Evolutionary conservation across 805 yeast species (phyloP).

Genomic region (Teunomyces funiuensis): DNA sequence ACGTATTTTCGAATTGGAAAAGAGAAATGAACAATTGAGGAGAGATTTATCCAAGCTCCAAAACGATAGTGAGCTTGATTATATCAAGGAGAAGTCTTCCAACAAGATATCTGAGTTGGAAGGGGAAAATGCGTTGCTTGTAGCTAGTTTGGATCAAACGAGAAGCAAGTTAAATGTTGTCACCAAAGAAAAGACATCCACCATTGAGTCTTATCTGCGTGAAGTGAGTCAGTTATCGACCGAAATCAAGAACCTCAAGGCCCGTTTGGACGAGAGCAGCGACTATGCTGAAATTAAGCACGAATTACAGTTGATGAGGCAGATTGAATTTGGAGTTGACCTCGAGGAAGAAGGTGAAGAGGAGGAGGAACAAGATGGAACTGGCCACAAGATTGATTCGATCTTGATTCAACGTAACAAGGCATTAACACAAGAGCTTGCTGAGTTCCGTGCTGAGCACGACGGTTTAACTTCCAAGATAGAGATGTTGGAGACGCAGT

Average conservation of each 20-base stretch:
- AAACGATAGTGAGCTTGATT: constrained; percentile 44
- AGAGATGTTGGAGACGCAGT: constrained; percentile 36
- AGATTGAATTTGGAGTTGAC: constrained; percentile 67
- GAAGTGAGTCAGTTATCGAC: constrained; percentile 48
- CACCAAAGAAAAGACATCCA: constrained; percentile 26
- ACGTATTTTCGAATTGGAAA: constrained; percentile 68
- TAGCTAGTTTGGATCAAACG: constrained; percentile 57
- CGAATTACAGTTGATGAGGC: constrained; percentile 69
- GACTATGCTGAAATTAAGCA: constrained; percentile 83
- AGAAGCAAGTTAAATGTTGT: constrained; percentile 29
- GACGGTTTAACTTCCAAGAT: constrained; percentile 45
- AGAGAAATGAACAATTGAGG: constrained; percentile 72
- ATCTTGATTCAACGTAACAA: constrained; percentile 69
- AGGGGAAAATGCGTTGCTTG: constrained; percentile 64
- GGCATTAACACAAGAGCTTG: constrained; percentile 67
- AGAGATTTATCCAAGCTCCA: constrained; percentile 59
- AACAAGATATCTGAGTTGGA: constrained; percentile 56
- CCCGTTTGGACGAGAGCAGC: constrained; percentile 47
- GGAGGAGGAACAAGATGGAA: constrained; percentile 23
- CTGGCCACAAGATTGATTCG: constrained; percentile 45
- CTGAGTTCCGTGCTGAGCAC: constrained; percentile 60
- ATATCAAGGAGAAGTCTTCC: constrained; percentile 39
- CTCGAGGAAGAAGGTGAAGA: constrained; percentile 32
- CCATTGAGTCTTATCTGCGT: constrained; percentile 38
- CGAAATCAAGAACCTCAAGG: constrained; percentile 53